Evolutionary conservation across 305 asterid genomes (phyloP).

Genomic region (Petunia hybrid): DNA sequence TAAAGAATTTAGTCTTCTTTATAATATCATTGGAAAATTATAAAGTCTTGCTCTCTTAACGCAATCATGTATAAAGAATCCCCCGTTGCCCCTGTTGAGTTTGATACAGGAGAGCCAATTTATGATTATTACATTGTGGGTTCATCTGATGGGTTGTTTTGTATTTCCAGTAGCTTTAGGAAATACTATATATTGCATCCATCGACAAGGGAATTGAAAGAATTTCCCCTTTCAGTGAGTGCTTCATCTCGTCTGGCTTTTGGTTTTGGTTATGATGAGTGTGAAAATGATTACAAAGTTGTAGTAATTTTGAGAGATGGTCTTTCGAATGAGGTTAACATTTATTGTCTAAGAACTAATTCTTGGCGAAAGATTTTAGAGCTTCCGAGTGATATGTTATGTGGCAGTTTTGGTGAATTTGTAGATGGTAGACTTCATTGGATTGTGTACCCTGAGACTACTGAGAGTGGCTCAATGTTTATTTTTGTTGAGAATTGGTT

Average conservation of each 20-base stretch:
- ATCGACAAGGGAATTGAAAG: neutral
- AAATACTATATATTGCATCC: neutral
- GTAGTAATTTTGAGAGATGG: neutral
- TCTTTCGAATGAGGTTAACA: neutral
- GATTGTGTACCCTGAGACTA: neutral
- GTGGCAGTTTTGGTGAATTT: neutral
- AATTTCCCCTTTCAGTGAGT: neutral
- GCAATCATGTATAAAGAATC: slow-evolving; percentile 14
- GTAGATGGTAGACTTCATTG: neutral
- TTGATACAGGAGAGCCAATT: neutral
- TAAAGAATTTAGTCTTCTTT: neutral
- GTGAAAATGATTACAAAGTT: slow-evolving; percentile 13
- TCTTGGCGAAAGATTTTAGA: neutral
- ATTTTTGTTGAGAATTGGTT: too few relatives aligned
- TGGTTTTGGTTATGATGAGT: slow-evolving; percentile 15
- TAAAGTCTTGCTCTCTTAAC: neutral
- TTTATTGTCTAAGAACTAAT: neutral
- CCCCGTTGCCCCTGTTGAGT: neutral
- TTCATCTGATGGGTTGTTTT: neutral
- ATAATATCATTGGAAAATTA: neutral
- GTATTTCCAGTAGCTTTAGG: neutral
- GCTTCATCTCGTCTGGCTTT: neutral
- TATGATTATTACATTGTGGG: neutral
- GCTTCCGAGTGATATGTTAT: neutral
- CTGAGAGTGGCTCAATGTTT: slow-evolving; percentile 1